Evolutionary conservation across 805 yeast genomes (phyloP), one percentile per base, ranked within the genome.

Genomic region (Teunomyces cretensis): DNA sequence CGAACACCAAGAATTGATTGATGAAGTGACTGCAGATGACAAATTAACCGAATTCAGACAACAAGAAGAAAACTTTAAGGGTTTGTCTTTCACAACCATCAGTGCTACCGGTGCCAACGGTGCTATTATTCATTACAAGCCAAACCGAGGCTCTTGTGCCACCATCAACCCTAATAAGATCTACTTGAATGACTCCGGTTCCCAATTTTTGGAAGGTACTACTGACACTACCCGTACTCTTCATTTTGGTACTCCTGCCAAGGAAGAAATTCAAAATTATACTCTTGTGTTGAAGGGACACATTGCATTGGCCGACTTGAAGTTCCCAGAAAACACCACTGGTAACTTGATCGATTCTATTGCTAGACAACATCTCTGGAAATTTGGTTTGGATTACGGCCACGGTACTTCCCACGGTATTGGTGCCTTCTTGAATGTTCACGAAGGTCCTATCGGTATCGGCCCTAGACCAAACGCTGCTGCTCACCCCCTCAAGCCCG

Each of bases 71-170:
- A 67, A 76, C 49, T 81, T 77, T 56, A 74, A 68, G 15, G 94
- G 91, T 0, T 74, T 81, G 37, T 82, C 89, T 2, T 86, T 86
- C 62, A 82, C 79, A 40, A 86, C 94, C 0, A 86, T 86, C 39
- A 80, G 88, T 42, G 79, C 90, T 4, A 74, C 88, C 1, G 94
- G 92, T 0, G 72, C 88, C 9, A 86, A 86, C 60, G 87, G 88
- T 7, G 87, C 94, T 1, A 71, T 86, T 26, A 84, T 87, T 48
- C 95, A 87, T 61, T 87, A 87, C 60, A 68, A 80, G 33, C 94
- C 95, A 3, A 54, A 60, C 9, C 59, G 63, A 41, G 68, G 68
- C 2, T 57, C 62, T 9, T 71, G 76, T 47, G 54, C 78, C 6
- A 62, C 74, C 7, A 79, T 81, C 36, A 76, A 80, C 51, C 84